Evolutionary conservation across 1,139 yeast species (phyloP).

Genomic region (Blastobotrys raffinosifermentans): DNA sequence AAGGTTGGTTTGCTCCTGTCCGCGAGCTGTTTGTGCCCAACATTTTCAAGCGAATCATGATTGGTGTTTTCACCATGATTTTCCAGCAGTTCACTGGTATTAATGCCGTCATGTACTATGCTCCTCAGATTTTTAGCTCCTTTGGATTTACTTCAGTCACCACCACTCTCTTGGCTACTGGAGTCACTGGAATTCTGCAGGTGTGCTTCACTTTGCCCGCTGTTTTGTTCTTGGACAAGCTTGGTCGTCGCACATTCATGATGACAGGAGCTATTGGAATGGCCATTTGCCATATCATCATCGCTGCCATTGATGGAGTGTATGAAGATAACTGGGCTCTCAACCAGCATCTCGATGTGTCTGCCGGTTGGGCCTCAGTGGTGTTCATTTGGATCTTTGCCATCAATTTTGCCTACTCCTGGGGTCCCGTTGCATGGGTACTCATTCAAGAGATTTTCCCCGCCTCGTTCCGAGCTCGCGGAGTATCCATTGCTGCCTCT

Average conservation of each 20-base stretch:
- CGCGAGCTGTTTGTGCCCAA: constrained; percentile 37
- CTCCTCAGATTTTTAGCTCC: constrained; percentile 57
- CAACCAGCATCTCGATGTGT: constrained; percentile 28
- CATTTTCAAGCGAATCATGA: constrained; percentile 42
- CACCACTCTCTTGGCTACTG: constrained; percentile 40
- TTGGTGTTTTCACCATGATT: constrained; percentile 44
- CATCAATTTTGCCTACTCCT: constrained; percentile 67
- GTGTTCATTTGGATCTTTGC: constrained; percentile 68
- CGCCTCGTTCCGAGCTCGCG: constrained; percentile 65
- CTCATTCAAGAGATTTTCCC: constrained; percentile 69
- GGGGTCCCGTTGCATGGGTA: constrained; percentile 84
- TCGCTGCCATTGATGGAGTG: constrained; percentile 28
- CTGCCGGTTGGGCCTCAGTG: constrained; percentile 51
- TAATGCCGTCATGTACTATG: constrained; percentile 61
- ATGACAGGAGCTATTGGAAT: constrained; percentile 47
- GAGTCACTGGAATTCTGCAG: constrained; percentile 30
- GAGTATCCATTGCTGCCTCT: constrained; percentile 63
- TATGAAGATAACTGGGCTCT: constrained; percentile 23
- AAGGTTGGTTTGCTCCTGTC: constrained; percentile 34
- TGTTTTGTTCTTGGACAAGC: constrained; percentile 45
- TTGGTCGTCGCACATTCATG: constrained; percentile 50
- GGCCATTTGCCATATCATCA: constrained; percentile 35
- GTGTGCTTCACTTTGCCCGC: constrained; percentile 34
- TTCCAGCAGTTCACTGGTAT: constrained; percentile 72
- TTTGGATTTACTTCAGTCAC: constrained; percentile 44